Evolutionary conservation across 768 basidiomycete genomes (phyloP).

Genomic region (Royoungia palumana): DNA sequence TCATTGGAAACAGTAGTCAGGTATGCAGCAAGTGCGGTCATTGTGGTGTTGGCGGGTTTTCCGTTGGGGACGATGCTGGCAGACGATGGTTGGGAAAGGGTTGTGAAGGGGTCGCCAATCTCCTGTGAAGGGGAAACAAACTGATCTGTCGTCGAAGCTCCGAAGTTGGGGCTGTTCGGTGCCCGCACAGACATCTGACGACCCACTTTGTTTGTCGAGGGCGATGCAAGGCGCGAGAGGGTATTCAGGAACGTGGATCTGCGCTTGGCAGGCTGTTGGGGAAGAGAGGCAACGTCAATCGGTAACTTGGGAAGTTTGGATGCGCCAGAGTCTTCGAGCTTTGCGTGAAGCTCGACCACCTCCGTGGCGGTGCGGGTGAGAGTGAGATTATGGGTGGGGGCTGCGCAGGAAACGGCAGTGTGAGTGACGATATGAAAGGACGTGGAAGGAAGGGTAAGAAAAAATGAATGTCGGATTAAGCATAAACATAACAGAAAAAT

Average conservation of each 20-base stretch:
- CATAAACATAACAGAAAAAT: slow-evolving; percentile 10
- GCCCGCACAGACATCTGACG: slow-evolving; percentile 39
- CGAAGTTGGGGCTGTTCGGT: slow-evolving; percentile 31
- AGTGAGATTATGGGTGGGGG: slow-evolving; percentile 87
- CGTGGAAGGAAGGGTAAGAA: slow-evolving; percentile 13
- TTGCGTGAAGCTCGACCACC: slow-evolving; percentile 76
- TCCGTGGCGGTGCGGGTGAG: slow-evolving; percentile 76
- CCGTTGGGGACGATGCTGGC: slow-evolving; percentile 16
- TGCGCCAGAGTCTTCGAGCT: slow-evolving; percentile 64
- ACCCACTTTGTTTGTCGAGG: slow-evolving; percentile 52
- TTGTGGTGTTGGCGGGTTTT: slow-evolving; percentile 43
- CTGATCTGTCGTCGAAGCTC: slow-evolving; percentile 31
- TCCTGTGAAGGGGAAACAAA: slow-evolving; percentile 54
- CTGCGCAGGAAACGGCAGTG: slow-evolving; percentile 40
- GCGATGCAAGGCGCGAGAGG: slow-evolving; percentile 78
- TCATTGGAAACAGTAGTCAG: slow-evolving; percentile 77
- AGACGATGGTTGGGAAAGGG: slow-evolving; percentile 34
- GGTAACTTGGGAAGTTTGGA: slow-evolving; percentile 60
- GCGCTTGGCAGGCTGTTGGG: slow-evolving; percentile 56
- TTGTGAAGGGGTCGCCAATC: slow-evolving; percentile 57
- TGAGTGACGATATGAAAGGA: slow-evolving; percentile 26
- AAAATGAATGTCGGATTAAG: slow-evolving; percentile 14
- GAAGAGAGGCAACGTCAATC: slow-evolving; percentile 52
- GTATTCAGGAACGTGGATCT: slow-evolving; percentile 86
- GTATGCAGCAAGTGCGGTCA: slow-evolving; percentile 72